Evolutionary conservation across 2,329 filamentous ascomycete genomes (phyloP).

Genomic region (Colletotrichum aenigma): DNA sequence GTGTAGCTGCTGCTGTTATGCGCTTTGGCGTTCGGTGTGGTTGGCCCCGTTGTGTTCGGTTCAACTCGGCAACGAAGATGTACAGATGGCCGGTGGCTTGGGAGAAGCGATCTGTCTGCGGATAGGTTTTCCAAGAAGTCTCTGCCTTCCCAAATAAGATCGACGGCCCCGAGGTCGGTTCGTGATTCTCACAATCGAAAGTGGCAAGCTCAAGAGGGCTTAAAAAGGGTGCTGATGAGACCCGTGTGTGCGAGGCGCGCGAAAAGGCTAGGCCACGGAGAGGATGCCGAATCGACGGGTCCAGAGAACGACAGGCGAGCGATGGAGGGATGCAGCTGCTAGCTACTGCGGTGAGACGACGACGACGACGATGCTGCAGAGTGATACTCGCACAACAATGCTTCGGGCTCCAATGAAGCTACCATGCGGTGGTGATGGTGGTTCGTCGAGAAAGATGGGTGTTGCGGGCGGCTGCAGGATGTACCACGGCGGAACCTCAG

Average conservation of each 20-base stretch:
- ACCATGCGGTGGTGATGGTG: conserved; percentile 51
- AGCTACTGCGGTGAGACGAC: conserved; percentile 48
- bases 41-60: neutral
- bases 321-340: conserved; percentile 31
- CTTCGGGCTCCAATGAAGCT: conserved; percentile 52
- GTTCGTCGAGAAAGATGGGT: conserved; percentile 42
- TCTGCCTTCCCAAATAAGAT: neutral
- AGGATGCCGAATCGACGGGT: neutral
- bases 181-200: neutral
- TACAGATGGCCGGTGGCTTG: neutral
- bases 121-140: neutral
- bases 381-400: conserved; percentile 54
- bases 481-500: conserved; percentile 35
- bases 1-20: neutral
- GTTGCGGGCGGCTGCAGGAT: conserved; percentile 50
- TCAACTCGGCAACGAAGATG: neutral
- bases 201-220: neutral
- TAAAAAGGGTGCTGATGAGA: neutral
- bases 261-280: neutral
- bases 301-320: conserved; percentile 33
- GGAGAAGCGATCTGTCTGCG: neutral
- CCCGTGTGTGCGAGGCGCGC: neutral
- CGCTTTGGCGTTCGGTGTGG: neutral
- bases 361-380: conserved; percentile 48
- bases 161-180: neutral